Evolutionary conservation across 139 green algal genomes (phyloP), one percentile per base, ranked within the genome.

Genomic region (Picochlorum sp.): DNA sequence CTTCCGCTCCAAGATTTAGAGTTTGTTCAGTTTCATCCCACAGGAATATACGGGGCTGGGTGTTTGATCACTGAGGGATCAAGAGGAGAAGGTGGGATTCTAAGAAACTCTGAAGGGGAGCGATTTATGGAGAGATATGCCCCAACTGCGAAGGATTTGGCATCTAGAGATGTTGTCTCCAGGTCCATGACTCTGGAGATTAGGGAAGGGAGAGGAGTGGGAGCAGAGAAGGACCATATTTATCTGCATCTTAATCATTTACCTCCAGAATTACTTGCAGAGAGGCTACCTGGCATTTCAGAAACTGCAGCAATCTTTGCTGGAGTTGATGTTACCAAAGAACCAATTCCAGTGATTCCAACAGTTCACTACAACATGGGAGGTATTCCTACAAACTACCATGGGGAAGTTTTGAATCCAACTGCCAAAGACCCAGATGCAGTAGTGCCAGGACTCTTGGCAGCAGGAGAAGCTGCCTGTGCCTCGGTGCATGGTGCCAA

Each of bases 361-460:
- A 99, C 92, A 8, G 92, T 99, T 59, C 92, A 98, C 75, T 98
- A 99, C 81, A 98, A 98, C 80, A 98, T 98, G 92, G 92, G 92
- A 16, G 92, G 92, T 65, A 85, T 98, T 49, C 92, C 92, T 33
- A 98, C 91, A 57, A 98, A 97, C 79, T 89, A 93, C 72, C 67
- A 84, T 25, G 92, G 92, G 22, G 56, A 82, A 57, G 80, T 88
- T 26, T 30, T 89, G 8, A 37, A 37, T 41, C 63, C 59, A 32
- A 70, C 20, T 55, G 57, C 31, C 3, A 72, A 53, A 53, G 70
- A 96, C 67, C 84, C 87, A 24, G 87, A 97, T 62, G 50, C 57
- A 3, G 61, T 96, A 0, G 88, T 99, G 37, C 89, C 90, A 0
- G 93, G 93, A 39, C 85, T 99, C 5, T 72, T 97, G 61, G 93